Evolutionary conservation across 208 protist genomes (phyloP), one percentile per base, ranked within the genome.

Genomic region (Naegleria gruberi): DNA sequence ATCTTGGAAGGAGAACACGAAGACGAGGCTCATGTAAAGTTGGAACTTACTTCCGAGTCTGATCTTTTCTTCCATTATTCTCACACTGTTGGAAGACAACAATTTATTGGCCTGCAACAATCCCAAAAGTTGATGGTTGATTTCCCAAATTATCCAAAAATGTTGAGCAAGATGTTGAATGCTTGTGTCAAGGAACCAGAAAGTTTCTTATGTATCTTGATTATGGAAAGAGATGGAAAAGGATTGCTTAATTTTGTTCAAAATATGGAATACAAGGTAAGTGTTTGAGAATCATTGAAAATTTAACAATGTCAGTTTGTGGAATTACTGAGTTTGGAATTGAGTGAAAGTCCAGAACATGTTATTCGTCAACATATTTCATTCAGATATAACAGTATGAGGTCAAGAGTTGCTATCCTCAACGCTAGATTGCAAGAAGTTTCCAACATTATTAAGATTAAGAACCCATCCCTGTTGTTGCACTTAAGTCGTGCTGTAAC

Each of bases 31-130:
- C 93, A 94, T 7, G 91, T 98, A 8, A 65, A 65, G 51, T 65
- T 65, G 51, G 97, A 98, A 92, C 81, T 98, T 57, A 95, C 93
- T 37, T 97, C 94, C 55, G 97, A 98, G 91, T 92, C 93, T 1
- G 96, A 98, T 92, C 95, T 98, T 43, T 98, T 98, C 90, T 98
- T 98, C 74, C 95, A 97, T 92, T 97, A 97, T 94, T 96, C 94
- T 23, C 96, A 95, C 91, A 94, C 96, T 83, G 93, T 97, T 91
- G 97, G 97, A 90, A 94, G 97, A 90, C 91, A 92, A 17, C 95
- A 95, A 3, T 98, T 96, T 90, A 74, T 94, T 46, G 91, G 92
- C 1, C 92, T 98, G 82, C 93, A 95, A 41, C 95, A 97, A 47
- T 94, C 96, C 82, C 96, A 98, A 87, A 97, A 97, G 89, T 93